Base-by-base conservation (phyloP, 495 filamentous ascomycete species). In the Neurospora sp. region DNA sequence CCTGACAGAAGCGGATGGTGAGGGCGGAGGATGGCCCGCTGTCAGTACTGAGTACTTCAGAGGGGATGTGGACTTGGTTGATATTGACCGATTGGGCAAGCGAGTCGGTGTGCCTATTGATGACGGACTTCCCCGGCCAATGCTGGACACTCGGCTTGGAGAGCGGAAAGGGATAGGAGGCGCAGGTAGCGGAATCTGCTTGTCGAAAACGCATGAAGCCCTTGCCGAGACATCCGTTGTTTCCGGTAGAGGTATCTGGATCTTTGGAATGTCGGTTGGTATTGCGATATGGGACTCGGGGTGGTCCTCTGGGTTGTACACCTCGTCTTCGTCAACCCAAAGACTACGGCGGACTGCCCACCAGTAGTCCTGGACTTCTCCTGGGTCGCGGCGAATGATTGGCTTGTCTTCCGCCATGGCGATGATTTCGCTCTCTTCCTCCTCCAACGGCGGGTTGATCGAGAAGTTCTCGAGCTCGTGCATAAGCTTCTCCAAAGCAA, bases 261-360 rank as follows among this genome's bases (percentile, higher is more conserved):
- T 66, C 27, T 66, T 66, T 8, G 54, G 54, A 6, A 66, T 66
- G 6, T 66, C 54, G 14, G 5, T 37, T 35, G 27, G 5, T 35
- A 2, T 35, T 66, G 27, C 12, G 14, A 66, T 66, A 35, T 18
- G 18, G 6, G 23, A 9, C 7, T 62, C 6, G 12, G 3, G 27
- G 27, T 66, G 5, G 23, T 16, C 54, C 12, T 66, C 54, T 2
- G 54, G 54, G 6, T 35, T 37, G 27, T 35, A 66, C 14, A 35
- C 54, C 31, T 79, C 77, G 2, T 72, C 73, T 8, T 77, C 74
- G 20, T 77, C 76, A 39, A 80, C 73, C 72, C 75, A 75, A 1
- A 80, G 69, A 16, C 71, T 59, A 10, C 37, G 11, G 2, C 78
- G 74, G 27, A 79, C 76, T 11, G 41, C 39, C 10, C 48, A 38